Base-by-base conservation (phyloP, 2,329 filamentous ascomycete genomes). In the Dactylellina cionopaga region DNA sequence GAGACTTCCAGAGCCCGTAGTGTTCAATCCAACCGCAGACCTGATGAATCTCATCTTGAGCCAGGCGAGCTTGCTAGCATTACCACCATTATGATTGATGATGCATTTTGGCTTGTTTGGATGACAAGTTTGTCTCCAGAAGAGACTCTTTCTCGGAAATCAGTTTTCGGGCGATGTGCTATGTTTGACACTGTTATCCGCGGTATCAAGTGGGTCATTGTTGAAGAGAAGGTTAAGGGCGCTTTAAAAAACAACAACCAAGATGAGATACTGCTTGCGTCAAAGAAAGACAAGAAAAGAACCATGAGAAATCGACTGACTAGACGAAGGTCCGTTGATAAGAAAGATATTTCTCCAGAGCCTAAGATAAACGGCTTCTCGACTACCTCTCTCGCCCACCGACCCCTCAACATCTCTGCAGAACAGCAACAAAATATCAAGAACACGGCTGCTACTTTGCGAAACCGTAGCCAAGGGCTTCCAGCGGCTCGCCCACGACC, bases 91-190 rank as follows among this genome's bases (percentile, higher is more conserved):
- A 89, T 95, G 74, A 84, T 99, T 3, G 95, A 99, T 77, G 94
- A 98, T 79, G 90, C 92, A 0, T 99, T 99, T 80, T 99, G 95
- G 95, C 98, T 95, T 94, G 95, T 98, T 2, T 99, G 95, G 95
- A 98, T 99, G 85, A 96, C 88, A 76, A 98, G 94, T 84, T 83
- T 99, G 77, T 92, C 94, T 1, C 90, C 89, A 0, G 95, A 99
- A 78, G 95, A 99, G 81, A 91, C 93, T 0, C 81, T 88, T 0
- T 86, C 89, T 47, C 88, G 95, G 72, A 99, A 99, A 80, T 90
- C 93, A 4, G 92, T 93, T 0, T 99, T 99, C 79, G 95, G 95
- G 35, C 87, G 95, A 74, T 99, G 95, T 78, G 92, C 95, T 17
- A 85, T 99, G 37, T 86, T 98, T 46, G 95, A 99, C 80, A 98